Percentiles rank a stretch among this genome's conserved stretches.
These are phyloP conservation scores for Tympanopsis confertula DNA, from an alignment of 2,329 filamentous ascomycete species.

Conservation along the genomic window DNA sequence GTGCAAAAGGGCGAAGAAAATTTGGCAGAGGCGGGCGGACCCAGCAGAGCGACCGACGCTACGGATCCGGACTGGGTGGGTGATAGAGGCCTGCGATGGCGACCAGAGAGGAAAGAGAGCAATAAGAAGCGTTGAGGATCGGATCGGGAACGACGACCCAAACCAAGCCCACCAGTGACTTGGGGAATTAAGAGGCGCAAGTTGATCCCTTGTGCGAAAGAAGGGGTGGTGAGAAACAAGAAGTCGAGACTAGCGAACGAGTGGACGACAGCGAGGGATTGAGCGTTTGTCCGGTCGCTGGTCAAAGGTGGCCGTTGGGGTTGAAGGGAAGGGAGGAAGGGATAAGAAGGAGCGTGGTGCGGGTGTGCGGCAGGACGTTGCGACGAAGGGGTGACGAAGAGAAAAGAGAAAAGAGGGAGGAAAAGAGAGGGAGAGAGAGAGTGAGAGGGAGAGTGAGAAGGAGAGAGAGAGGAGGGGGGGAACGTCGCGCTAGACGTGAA, in stretches of 20 bases:
- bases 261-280: too few species aligned
- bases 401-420: constrained; percentile 7
- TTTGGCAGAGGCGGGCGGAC: too few species aligned
- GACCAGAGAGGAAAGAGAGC: too few species aligned
- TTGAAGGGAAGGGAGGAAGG: not conserved
- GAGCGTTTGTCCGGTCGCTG: not conserved
- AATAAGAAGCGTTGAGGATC: too few species aligned
- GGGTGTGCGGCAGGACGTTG: not conserved
- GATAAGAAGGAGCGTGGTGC: not conserved
- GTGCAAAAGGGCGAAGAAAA: too few species aligned
- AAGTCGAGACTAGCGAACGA: not conserved
- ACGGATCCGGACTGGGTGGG: too few species aligned
- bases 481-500: constrained; percentile 3
- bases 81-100: too few species aligned
- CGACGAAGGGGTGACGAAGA: constrained; percentile 5
- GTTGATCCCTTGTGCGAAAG: too few species aligned
- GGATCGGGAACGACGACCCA: too few species aligned
- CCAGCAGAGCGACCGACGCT: too few species aligned
- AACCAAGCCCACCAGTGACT: too few species aligned
- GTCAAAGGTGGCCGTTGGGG: not conserved
- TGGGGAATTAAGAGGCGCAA: too few species aligned
- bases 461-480: constrained; percentile 5
- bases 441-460: constrained; percentile 3
- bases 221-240: constrained; percentile 3
- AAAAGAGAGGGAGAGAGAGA: constrained; percentile 10